These are phyloP conservation scores for Decorospora gaudefroyi DNA, from an alignment of 2,329 filamentous ascomycete genomes.

Conservation along the genomic window DNA sequence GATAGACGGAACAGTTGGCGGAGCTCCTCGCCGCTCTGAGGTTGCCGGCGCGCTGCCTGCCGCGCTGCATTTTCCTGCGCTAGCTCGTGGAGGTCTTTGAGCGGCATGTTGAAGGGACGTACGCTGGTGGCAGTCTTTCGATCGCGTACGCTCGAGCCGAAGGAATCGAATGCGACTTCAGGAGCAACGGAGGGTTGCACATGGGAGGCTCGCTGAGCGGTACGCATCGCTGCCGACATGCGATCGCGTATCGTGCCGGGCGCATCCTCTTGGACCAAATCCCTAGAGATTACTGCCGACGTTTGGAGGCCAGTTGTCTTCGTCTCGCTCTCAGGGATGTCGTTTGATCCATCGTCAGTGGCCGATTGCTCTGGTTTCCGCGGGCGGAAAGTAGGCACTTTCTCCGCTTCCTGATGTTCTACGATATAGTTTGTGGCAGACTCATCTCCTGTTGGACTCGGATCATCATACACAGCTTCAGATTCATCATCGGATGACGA, in stretches of 20 bases:
- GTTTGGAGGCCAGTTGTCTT: no score
- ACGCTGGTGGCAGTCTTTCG: neutral
- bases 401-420: neutral
- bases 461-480: no score
- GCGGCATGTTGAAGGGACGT: neutral
- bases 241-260: no score
- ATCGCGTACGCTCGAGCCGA: neutral
- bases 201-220: no score
- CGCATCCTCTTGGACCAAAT: no score
- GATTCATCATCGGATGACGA: neutral
- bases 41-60: neutral
- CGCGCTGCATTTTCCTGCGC: neutral
- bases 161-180: neutral
- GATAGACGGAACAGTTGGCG: neutral
- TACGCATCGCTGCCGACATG: no score
- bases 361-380: no score
- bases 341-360: no score
- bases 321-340: no score
- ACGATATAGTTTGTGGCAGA: accelerated
- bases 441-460: accelerated
- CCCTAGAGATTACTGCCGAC: no score
- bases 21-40: neutral
- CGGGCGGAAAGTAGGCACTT: no score
- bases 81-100: neutral
- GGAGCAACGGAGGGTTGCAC: accelerated